Base-by-base conservation (phyloP, 345 rosid genomes). In the Laguncularia racemosa region DNA sequence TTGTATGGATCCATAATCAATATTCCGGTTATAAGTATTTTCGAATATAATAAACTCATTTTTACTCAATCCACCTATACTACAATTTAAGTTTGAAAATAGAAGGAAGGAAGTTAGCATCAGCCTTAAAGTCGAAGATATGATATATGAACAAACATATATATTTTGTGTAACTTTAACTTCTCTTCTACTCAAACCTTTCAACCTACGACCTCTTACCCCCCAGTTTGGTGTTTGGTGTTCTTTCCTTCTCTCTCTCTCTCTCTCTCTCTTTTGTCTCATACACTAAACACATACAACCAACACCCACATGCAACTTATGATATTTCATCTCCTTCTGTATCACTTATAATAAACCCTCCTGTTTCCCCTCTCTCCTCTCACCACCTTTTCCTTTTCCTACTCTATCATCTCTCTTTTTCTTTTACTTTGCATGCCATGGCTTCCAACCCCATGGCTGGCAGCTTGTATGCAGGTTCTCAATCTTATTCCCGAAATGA, bases 221-320 rank as follows among this genome's bases (percentile, higher is more conserved):
- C 79, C 79, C 82, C 95, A 72, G 88, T 85, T 87, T 79, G 95
- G 91, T 90, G 46, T 33, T 33, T 33, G 40, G 40, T 33, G 9
- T 33, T 33, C 40, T 33, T 9, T 7, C 40, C 1, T 9, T 33
- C 48, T 19, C 12, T 49, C 20, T 50, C 19, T 48, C 48, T 59
- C 44, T 20, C 10, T 33, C 13, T 47, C 49, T 40, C 67, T 53
- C 55, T 21, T 33, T 33, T 28, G 12, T 20, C 13, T 44, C 15
- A 53, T 20, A 61, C 78, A 61, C 50, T 23, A 23, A 23, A 7
- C 58, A 45, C 45, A 13, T 14, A n/a, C 26, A 44, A 52, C 16
- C 28, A 6, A 33, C 40, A 33, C 40, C 40, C 40, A 33, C 40
- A 33, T 33, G 40, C 40, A 33, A 33, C 40, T 33, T 33, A 33